Evolutionary conservation across 1,139 yeast species (phyloP), one percentile per base, ranked within the genome.

Genomic region (Hemisphaericaspora xylanilytica): DNA sequence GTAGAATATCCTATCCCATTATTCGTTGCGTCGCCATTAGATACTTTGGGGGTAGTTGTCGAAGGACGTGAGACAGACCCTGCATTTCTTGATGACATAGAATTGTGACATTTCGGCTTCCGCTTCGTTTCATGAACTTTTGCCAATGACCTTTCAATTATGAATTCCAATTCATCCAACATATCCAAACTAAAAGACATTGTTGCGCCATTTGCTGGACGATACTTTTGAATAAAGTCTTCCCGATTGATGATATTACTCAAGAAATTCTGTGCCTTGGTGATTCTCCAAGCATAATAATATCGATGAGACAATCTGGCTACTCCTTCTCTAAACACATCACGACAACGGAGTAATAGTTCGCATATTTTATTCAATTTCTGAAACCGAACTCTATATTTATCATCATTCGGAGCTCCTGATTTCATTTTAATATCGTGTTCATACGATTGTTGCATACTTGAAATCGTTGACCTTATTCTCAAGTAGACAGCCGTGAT

Each of bases 211-310:
- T 36, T 41, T 13, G 41, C 33, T 7, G 49, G 47, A 16, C 41
- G 36, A 20, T 50, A 48, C 13, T 41, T 43, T 21, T 47, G 47
- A 40, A 59, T 59, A 36, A 45, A 43, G 18, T 51, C 56, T 25
- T 62, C 55, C 11, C 56, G 50, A 1, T 47, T 50, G 4, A 62
- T 39, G 3, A 58, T 41, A 13, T 52, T 53, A 35, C 55, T 39
- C 24, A 65, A 40, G 32, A 59, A 63, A 4, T 56, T 48, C 24
- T 60, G 61, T 2, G 65, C 63, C 41, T 66, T 65, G 4, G 59
- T 50, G 8, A 65, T 53, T 45, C 66, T 54, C 63, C 72, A 66
- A 1, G 72, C 67, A 43, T 63, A 63, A 45, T 63, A 68, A 44
- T 67, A 67, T 28, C 70, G 47, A 31, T 57, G 57, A 28, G 65